These are phyloP conservation scores for Coemansia sp. DNA, from an alignment of 192 early-diverging fungal genomes.

Conservation along the genomic window DNA sequence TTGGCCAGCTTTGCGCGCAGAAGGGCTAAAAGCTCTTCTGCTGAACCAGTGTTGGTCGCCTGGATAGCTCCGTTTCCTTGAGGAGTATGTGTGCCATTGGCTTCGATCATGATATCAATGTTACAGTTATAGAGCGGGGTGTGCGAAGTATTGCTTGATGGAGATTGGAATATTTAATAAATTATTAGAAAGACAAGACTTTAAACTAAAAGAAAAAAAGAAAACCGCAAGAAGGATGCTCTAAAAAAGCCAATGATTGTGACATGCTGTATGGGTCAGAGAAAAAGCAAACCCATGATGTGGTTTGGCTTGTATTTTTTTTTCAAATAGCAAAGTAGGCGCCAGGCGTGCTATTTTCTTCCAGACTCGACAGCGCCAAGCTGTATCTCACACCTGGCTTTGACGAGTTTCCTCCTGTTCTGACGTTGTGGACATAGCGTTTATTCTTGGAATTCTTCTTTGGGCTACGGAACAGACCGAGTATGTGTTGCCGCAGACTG, in stretches of 20 bases:
- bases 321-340: background rate
- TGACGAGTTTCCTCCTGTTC: background rate
- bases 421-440: background rate
- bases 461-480: background rate
- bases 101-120: background rate
- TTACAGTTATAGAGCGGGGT: too few species aligned
- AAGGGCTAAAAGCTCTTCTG: conserved; percentile 15
- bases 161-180: too few species aligned
- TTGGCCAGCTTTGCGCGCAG: conserved; percentile 25
- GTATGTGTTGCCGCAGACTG: background rate
- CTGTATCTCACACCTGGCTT: background rate
- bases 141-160: background rate
- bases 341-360: background rate
- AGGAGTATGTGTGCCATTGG: background rate
- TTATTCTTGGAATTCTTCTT: background rate
- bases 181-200: too few species aligned
- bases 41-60: background rate
- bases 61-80: background rate
- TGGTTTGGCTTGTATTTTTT: background rate
- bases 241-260: too few species aligned
- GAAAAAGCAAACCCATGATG: background rate
- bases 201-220: too few species aligned
- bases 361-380: background rate
- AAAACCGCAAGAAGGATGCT: too few species aligned
- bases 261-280: background rate